Conservation (phyloP, 805 yeast species). For the Zygotorulaspora sp. region DNA sequence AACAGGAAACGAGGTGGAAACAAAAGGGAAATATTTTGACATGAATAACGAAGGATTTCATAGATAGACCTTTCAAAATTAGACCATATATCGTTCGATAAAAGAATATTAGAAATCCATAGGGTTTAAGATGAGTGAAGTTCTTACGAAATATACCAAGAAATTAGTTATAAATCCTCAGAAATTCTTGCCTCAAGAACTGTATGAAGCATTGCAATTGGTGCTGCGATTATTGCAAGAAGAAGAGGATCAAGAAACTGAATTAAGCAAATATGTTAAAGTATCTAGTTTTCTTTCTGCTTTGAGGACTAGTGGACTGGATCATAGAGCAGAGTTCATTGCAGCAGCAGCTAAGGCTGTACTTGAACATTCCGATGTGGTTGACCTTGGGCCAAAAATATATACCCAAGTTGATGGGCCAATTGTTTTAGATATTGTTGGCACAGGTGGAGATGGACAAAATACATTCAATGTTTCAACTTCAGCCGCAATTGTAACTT, state of each 20-base stretch:
- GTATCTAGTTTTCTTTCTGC: slow-evolving; percentile 77
- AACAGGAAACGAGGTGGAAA: not conserved
- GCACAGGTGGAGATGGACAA: slow-evolving; percentile 99
- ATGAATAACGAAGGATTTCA: not conserved
- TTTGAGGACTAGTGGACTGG: slow-evolving; percentile 66
- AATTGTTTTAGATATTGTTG: slow-evolving; percentile 68
- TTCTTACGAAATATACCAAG: slow-evolving; percentile 45
- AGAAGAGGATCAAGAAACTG: slow-evolving; percentile 24
- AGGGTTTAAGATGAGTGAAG: too few relatives aligned
- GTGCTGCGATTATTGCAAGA: slow-evolving; percentile 59
- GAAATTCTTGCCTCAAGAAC: slow-evolving; percentile 57
- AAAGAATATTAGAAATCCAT: too few relatives aligned
- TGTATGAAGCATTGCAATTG: slow-evolving; percentile 55
- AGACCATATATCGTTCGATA: too few relatives aligned
- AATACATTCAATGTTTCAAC: slow-evolving; percentile 96
- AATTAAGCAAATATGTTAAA: slow-evolving; percentile 44
- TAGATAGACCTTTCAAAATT: too few relatives aligned
- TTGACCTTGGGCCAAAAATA: slow-evolving; percentile 35
- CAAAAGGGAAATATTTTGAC: not conserved
- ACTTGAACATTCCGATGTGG: slow-evolving; percentile 54
- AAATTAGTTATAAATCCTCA: slow-evolving; percentile 59
- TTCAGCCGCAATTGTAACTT: slow-evolving; percentile 87
- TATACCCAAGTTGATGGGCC: slow-evolving; percentile 1
- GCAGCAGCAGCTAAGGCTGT: slow-evolving; percentile 82
- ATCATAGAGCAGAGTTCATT: slow-evolving; percentile 73